A percentile compares a stretch with the other conserved stretches of the same genome.
phyloP scores from a whole-genome alignment of 1,284 basidiomycete genomes.

The Rhodotorula sp. region DNA sequence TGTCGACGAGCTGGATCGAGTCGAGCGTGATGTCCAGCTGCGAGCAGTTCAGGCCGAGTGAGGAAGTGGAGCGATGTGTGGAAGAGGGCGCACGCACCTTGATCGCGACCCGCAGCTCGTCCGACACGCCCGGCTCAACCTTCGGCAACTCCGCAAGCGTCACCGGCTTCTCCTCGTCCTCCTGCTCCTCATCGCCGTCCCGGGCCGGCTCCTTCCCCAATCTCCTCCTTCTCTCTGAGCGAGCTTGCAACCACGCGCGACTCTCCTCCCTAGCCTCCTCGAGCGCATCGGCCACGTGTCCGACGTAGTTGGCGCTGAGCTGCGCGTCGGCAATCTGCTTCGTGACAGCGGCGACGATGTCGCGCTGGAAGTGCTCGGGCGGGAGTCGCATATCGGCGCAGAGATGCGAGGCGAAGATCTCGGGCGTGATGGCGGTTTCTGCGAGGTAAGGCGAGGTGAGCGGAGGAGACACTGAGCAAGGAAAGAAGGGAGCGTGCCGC shows the following conservation, averaged over 20 bases:
- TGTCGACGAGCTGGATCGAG: constrained; percentile 89
- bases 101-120: constrained; percentile 87
- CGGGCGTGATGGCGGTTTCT: constrained; percentile 87
- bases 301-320: constrained; percentile 51
- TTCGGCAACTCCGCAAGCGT: neutral
- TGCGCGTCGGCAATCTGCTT: constrained; percentile 81
- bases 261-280: constrained; percentile 60
- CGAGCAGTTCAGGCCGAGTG: too few relatives aligned
- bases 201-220: neutral
- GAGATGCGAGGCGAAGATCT: constrained; percentile 83
- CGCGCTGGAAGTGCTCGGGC: constrained; percentile 61
- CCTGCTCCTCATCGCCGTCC: neutral
- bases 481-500: constrained; percentile 64
- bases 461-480: neutral
- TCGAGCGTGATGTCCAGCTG: constrained; percentile 95
- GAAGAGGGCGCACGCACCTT: constrained; percentile 63
- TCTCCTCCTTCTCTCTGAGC: constrained; percentile 8
- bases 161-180: neutral
- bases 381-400: constrained; percentile 89
- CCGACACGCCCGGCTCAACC: constrained; percentile 44
- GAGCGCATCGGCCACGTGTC: constrained; percentile 53
- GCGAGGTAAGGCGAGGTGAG: constrained; percentile 15
- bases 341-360: constrained; percentile 81
- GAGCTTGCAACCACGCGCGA: constrained; percentile 30
- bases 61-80: neutral